These are phyloP conservation scores for Gomphus bonarii DNA, from an alignment of 1,284 basidiomycete species.

Conservation along the genomic window DNA sequence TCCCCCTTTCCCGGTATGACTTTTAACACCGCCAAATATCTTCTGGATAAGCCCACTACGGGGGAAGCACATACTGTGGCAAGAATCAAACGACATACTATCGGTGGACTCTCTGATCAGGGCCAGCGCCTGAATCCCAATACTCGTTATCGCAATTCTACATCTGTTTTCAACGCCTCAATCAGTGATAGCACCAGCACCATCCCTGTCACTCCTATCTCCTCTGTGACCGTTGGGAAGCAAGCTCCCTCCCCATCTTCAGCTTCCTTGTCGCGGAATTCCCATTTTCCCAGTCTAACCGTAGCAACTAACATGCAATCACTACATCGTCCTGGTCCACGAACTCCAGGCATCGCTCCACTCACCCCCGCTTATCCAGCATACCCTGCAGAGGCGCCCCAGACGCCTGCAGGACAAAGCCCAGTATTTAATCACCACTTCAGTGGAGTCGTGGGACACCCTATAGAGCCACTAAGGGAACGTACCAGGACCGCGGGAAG, in stretches of 20 bases:
- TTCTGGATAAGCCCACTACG: conserved; percentile 10
- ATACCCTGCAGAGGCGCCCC: conserved; percentile 42
- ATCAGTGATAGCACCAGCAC: neutral
- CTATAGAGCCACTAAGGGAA: conserved; percentile 55
- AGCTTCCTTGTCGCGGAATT: conserved; percentile 31
- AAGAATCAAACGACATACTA: conserved; percentile 49
- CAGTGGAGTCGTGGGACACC: conserved; percentile 39
- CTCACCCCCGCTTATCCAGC: conserved; percentile 64
- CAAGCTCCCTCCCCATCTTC: conserved; percentile 30
- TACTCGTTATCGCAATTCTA: conserved; percentile 26
- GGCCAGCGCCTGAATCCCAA: conserved; percentile 5
- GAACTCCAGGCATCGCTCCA: conserved; percentile 22
- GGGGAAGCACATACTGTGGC: conserved; percentile 30
- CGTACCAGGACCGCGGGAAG: conserved; percentile 25
- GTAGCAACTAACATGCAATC: conserved; percentile 14
- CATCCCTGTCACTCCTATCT: conserved; percentile 20
- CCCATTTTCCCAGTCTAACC: conserved; percentile 23
- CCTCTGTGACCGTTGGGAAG: conserved; percentile 11
- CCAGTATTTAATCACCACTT: conserved; percentile 31
- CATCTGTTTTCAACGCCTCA: conserved; percentile 21
- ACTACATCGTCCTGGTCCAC: conserved; percentile 23
- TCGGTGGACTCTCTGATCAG: conserved; percentile 22
- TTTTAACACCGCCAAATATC: neutral
- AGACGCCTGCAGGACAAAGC: conserved; percentile 35
- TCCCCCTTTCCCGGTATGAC: conserved; percentile 50